Evolutionary conservation across 225 moss, liverwort and hornwort species (phyloP).

Genomic region (Bryoerythrophyllum caledonicum): DNA sequence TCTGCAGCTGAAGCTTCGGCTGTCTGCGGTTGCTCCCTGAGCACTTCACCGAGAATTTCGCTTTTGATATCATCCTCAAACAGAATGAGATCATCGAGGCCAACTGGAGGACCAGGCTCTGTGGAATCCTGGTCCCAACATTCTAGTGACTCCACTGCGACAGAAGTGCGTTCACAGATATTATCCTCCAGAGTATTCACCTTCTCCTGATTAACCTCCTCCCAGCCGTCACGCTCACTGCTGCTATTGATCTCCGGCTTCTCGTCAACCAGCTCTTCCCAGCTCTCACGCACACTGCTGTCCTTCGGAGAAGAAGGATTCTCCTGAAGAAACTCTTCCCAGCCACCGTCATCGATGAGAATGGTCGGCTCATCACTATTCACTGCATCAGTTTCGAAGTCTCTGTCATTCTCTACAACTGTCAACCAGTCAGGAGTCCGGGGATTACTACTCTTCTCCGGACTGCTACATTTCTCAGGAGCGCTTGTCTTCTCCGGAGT

Average conservation of each 20-base stretch:
- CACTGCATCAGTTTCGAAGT: conserved; percentile 12
- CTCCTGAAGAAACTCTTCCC: conserved; percentile 29
- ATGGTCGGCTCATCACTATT: conserved; percentile 13
- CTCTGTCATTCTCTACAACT: conserved; percentile 16
- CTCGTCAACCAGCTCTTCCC: conserved; percentile 28
- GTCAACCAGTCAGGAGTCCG: conserved; percentile 19
- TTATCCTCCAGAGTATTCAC: conserved; percentile 7
- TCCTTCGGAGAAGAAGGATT: background rate
- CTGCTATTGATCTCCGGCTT: background rate
- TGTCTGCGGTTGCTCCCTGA: background rate
- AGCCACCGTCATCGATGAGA: conserved; percentile 17
- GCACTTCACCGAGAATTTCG: conserved; percentile 20
- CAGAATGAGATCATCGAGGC: conserved; percentile 7
- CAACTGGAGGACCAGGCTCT: conserved; percentile 4
- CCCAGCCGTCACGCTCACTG: conserved; percentile 18
- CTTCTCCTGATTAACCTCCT: conserved; percentile 32
- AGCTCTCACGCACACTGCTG: conserved; percentile 1
- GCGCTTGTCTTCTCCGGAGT: conserved; percentile 4
- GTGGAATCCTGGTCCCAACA: conserved; percentile 3
- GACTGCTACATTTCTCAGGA: background rate
- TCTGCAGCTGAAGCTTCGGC: conserved; percentile 6
- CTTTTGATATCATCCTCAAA: conserved; percentile 19
- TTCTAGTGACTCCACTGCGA: conserved; percentile 25
- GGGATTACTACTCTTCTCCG: conserved; percentile 13
- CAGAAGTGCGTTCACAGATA: conserved; percentile 7